These are phyloP conservation scores for Fraxinus platypoda DNA, from an alignment of 305 asterid genomes.

Conservation along the genomic window DNA sequence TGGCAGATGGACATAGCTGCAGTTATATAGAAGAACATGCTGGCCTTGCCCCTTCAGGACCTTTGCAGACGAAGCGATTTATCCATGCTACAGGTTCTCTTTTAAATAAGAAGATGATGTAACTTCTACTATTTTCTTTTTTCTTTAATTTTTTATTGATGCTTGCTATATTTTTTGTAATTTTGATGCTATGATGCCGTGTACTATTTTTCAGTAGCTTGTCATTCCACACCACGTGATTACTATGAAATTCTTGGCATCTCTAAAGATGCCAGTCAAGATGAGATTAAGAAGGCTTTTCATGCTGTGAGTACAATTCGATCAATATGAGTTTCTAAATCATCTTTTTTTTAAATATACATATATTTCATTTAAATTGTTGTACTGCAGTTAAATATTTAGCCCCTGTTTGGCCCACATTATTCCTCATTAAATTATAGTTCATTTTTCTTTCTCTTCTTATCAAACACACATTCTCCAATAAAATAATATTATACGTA, in stretches of 20 bases:
- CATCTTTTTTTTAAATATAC: constrained; percentile 4
- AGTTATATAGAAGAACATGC: constrained; percentile 28
- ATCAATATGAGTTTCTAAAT: constrained; percentile 11
- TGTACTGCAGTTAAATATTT: neutral
- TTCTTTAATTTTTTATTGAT: neutral
- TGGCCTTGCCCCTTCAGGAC: constrained; percentile 34
- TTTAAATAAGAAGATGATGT: constrained; percentile 10
- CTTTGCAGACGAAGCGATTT: constrained; percentile 44
- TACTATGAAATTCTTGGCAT: constrained; percentile 75
- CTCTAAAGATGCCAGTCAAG: constrained; percentile 56
- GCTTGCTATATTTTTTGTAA: neutral
- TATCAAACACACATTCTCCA: no score
- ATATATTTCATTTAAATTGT: neutral
- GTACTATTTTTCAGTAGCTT: constrained; percentile 39
- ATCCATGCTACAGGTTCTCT: constrained; percentile 74
- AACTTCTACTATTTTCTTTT: neutral
- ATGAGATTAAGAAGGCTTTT: constrained; percentile 87
- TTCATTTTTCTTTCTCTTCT: no score
- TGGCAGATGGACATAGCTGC: constrained; percentile 37
- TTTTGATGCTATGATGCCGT: constrained; percentile 16
- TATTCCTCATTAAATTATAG: no score
- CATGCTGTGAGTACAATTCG: constrained; percentile 56
- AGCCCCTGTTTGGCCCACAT: no score
- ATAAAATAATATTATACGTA: no score
- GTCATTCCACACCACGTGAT: constrained; percentile 46